A percentile compares a stretch with the other conserved stretches of the same genome.
Conservation (phyloP, 2,329 filamentous ascomycete species). For the Colletotrichum agaves region DNA sequence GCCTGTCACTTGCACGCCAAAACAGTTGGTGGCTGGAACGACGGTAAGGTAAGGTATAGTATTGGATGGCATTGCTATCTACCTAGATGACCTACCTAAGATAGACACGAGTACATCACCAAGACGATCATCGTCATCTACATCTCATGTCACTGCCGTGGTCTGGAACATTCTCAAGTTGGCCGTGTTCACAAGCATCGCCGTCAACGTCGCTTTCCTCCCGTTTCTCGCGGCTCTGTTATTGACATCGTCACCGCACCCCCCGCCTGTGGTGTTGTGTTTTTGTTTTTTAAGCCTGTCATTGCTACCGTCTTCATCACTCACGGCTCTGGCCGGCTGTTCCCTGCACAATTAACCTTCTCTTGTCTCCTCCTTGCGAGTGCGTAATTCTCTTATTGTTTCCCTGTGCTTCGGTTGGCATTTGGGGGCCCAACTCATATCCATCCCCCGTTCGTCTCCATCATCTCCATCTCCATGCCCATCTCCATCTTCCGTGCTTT, state of each 20-base stretch:
- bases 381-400: slow-evolving; percentile 7
- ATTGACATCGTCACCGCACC: background rate
- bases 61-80: background rate
- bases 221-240: slow-evolving; percentile 10
- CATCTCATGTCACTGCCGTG: slow-evolving; percentile 9
- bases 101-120: no score
- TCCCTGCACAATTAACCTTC: slow-evolving; percentile 18
- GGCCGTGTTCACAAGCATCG: slow-evolving; percentile 2
- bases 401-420: slow-evolving; percentile 12
- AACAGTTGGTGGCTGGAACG: slow-evolving; percentile 6
- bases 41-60: background rate
- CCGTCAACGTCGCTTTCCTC: background rate
- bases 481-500: slow-evolving; percentile 27
- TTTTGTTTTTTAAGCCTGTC: slow-evolving; percentile 10
- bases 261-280: slow-evolving; percentile 5
- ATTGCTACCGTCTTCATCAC: background rate
- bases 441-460: slow-evolving; percentile 23
- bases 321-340: background rate
- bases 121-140: background rate
- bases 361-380: slow-evolving; percentile 2
- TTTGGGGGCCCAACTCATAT: slow-evolving; percentile 31
- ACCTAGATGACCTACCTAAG: no score
- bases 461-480: slow-evolving; percentile 25
- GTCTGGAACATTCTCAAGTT: background rate
- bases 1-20: slow-evolving; percentile 22